Evolutionary conservation across 129 eudicot species (phyloP).

Genomic region (Tagetes erecta): DNA sequence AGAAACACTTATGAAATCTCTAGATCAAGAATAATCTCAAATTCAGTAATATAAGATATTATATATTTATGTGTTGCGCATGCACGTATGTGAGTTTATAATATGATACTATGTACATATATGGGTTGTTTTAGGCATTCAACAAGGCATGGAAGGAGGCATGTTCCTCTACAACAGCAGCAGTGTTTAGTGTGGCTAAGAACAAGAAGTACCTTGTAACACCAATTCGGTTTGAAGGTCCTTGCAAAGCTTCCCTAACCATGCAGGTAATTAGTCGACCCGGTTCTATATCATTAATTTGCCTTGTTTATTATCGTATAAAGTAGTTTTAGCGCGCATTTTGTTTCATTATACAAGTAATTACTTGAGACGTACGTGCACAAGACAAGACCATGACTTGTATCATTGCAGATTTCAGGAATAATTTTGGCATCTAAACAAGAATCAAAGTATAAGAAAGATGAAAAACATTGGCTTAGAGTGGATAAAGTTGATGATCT

Average conservation of each 20-base stretch:
- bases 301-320: neutral
- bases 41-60: too few species aligned
- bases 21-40: too few species aligned
- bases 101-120: too few species aligned
- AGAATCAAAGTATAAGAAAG: conserved; percentile 49
- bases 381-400: too few species aligned
- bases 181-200: conserved; percentile 45
- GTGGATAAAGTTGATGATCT: conserved; percentile 44
- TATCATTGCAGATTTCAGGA: conserved; percentile 55
- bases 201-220: conserved; percentile 51
- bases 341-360: too few species aligned
- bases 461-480: conserved; percentile 57
- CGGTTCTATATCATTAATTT: too few species aligned
- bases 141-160: conserved; percentile 59
- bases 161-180: conserved; percentile 48
- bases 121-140: conserved; percentile 53
- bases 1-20: too few species aligned
- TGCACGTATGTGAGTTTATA: too few species aligned
- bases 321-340: neutral
- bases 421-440: conserved; percentile 52
- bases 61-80: neutral
- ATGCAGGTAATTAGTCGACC: conserved; percentile 37
- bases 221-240: conserved; percentile 59
- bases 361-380: too few species aligned
- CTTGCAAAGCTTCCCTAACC: conserved; percentile 59